Percentiles rank a stretch among this genome's conserved stretches.
Evolutionary conservation across 148 eudicot species (phyloP).

Genomic region (Rhododendron henanense): DNA sequence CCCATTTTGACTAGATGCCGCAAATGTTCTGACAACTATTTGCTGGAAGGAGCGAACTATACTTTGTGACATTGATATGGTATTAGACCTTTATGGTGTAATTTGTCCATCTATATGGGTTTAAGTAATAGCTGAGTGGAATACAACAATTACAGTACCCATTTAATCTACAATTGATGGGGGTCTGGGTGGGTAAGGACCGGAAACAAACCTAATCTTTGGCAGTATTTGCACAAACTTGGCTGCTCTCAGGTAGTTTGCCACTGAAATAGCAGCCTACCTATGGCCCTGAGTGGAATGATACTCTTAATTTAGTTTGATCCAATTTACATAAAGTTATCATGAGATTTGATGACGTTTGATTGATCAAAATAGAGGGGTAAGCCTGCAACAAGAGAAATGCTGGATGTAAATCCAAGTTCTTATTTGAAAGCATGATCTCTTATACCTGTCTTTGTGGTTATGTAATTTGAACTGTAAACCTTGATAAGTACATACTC

Average conservation of each 20-base stretch:
- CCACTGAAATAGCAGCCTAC: not conserved
- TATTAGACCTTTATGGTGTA: not conserved
- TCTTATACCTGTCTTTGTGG: not conserved
- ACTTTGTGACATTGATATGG: not conserved
- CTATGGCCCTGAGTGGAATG: not conserved
- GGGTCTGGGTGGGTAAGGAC: not conserved
- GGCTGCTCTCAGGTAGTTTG: not conserved
- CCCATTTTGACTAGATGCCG: not conserved
- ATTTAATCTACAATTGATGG: not conserved
- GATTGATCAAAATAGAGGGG: not conserved
- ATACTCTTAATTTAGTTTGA: not conserved
- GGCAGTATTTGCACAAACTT: not conserved
- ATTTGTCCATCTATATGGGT: not conserved
- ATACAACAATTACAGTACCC: not conserved
- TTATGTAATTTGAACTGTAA: not conserved
- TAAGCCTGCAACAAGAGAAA: constrained; percentile 1
- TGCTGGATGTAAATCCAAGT: not conserved
- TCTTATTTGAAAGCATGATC: not conserved
- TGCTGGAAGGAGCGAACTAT: not conserved
- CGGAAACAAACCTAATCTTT: not conserved
- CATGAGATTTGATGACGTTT: not conserved
- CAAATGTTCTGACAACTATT: not conserved
- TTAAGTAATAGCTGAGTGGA: not conserved
- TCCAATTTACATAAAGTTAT: not conserved
- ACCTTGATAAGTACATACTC: not conserved